Evolutionary conservation across 2,329 filamentous ascomycete species (phyloP), one percentile per base, ranked within the genome.

Genomic region (Penicillium thymicola): DNA sequence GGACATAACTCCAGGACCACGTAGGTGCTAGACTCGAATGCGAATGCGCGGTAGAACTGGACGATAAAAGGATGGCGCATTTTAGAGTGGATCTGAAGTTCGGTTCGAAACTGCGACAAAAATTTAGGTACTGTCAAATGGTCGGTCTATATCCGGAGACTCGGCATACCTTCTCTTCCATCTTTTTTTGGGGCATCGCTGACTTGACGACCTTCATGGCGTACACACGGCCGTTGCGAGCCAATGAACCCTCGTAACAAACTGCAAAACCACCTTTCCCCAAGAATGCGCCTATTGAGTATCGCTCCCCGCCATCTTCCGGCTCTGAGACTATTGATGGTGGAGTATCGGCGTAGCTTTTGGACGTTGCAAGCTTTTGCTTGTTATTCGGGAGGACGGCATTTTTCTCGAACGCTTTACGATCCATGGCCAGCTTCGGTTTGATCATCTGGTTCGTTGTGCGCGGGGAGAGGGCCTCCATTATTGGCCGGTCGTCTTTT

Each of bases 21-120:
- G 68, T 96, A 99, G 56, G 94, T 97, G 72, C 88, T 92, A 62
- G 85, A 87, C 63, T 91, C 83, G 73, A 92, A 96, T 13, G 92
- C 89, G 72, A 99, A 99, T 34, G 94, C 94, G 65, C 93, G 87
- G 68, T 96, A 86, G 74, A 99, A 99, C 66, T 93, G 89, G 61
- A 99, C 94, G 63, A 99, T 93, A 73, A 97, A 96, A 51, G 89
- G 89, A 70, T 99, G 94, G 56, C 88, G 87, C 86, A 99, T 93
- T 73, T 97, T 99, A 42, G 94, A 97, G 77, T 99, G 94, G 59
- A 99, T 97, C 75, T 97, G 93, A 7, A 99, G 84, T 75, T 99
- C 94, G 2, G 85, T 87, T 54, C 86, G 83, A 72, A 89, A 89
- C 85, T 88, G 62, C 28, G 6, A 51, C 10, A 47, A 30, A 21